phyloP scores from a whole-genome alignment of 2,329 filamentous ascomycete genomes.

The Aspergillus sp. region DNA sequence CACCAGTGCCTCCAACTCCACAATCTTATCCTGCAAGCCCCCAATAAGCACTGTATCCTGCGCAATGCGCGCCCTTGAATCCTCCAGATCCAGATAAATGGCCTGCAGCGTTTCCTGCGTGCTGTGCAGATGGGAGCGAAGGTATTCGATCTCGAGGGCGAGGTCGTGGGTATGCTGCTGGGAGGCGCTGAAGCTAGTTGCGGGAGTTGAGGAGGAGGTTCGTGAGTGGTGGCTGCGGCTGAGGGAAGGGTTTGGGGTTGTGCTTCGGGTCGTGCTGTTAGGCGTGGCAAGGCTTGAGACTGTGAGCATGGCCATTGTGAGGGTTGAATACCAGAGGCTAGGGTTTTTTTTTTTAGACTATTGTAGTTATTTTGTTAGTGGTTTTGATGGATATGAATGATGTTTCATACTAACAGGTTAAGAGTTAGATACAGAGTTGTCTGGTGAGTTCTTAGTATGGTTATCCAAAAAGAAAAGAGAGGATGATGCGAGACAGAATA shows the following conservation, averaged over 20 bases:
- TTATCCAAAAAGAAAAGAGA: not conserved
- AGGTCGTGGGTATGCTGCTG: not conserved
- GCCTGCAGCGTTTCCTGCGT: conserved; percentile 3
- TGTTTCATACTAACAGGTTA: no score
- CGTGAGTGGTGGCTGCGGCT: not conserved
- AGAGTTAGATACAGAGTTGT: no score
- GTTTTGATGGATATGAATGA: no score
- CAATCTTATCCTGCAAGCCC: conserved; percentile 8
- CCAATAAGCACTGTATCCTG: conserved; percentile 6
- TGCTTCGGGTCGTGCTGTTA: not conserved
- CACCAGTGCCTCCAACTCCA: conserved; percentile 13
- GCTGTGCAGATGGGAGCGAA: not conserved
- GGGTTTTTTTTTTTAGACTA: no score
- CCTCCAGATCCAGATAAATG: conserved; percentile 8
- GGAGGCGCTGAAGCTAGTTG: not conserved
- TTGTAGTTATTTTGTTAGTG: no score
- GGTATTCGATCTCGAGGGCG: not conserved
- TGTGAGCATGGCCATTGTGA: no score
- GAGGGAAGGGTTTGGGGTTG: not conserved
- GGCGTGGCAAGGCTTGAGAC: not conserved
- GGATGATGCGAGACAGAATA: not conserved
- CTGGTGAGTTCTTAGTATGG: not conserved
- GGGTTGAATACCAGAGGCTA: no score
- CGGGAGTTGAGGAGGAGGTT: not conserved
- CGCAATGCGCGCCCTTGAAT: conserved; percentile 2